Evolutionary conservation across 2,329 filamentous ascomycete genomes (phyloP).

Genomic region (Paecilomyces formosus): DNA sequence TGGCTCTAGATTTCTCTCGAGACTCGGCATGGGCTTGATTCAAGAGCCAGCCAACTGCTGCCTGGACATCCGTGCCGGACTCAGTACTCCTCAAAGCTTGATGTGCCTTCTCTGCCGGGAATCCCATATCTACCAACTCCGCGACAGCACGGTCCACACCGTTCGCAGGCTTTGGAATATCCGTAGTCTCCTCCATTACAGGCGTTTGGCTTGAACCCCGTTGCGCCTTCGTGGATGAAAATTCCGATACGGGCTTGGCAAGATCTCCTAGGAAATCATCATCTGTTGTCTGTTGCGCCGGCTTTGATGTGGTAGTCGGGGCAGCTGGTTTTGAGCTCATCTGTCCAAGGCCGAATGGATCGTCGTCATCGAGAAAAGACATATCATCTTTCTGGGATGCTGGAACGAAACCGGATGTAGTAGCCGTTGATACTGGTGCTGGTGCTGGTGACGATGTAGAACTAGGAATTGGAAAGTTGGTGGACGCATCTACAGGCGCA

Average conservation of each 20-base stretch:
- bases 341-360: constrained; percentile 75
- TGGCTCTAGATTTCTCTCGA: constrained; percentile 55
- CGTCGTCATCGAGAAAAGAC: constrained; percentile 56
- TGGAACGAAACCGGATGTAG: constrained; percentile 5
- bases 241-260: constrained; percentile 51
- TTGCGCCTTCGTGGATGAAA: constrained; percentile 28
- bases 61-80: constrained; percentile 71
- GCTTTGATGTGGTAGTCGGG: constrained; percentile 41
- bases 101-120: constrained; percentile 74
- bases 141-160: constrained; percentile 73
- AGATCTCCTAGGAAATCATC: constrained; percentile 58
- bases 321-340: constrained; percentile 50
- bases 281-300: constrained; percentile 43
- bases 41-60: constrained; percentile 79
- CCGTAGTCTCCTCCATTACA: constrained; percentile 9
- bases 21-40: constrained; percentile 85
- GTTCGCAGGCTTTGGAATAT: constrained; percentile 25
- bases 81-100: constrained; percentile 74
- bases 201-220: constrained; percentile 8
- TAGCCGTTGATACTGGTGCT: constrained; percentile 9
- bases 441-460: constrained; percentile 22
- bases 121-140: constrained; percentile 91
- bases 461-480: constrained; percentile 47
- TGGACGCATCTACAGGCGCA: constrained; percentile 53
- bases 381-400: constrained; percentile 15